Evolutionary conservation across 192 early-diverging fungal genomes (phyloP), one percentile per base, ranked within the genome.

Genomic region (Entophlyctis luteolus): DNA sequence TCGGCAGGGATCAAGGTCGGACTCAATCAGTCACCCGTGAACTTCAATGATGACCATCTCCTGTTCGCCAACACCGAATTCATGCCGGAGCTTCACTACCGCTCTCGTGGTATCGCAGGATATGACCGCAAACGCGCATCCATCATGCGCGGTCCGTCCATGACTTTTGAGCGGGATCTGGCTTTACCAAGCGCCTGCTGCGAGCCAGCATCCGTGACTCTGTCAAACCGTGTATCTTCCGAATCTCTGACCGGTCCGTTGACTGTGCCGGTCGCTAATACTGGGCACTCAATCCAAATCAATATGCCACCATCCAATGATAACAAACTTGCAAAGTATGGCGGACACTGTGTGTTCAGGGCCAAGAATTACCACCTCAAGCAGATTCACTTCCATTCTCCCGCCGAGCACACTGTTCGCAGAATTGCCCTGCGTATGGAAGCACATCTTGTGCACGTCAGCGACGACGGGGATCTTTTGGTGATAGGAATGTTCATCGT

Each of bases 321-420:
- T 28, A 42, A 4, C 55, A 29, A 27, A 5, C 27, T 29, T 14
- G 27, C 32, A 8, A 39, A 22, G 10, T 28, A 5, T 20, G 67
- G 67, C 29, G 67, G 67, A 38, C 29, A 48, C 34, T 32, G 55
- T 8, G 16, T 32, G 1, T 59, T 69, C 31, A 4, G 45, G 1
- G 56, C 29, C 29, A 48, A 12, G 12, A 18, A 46, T 45, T 69
- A 59, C 47, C 38, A 69, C 35, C 47, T 69, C 10, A 39, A 46
- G 42, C 67, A 69, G 56, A 69, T 69, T 48, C 67, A 69, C 35
- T 69, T 69, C 56, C 67, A 69, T 34, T 20, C 22, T 12, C 67
- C 67, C 20, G 55, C 54, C 8, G 67, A 69, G 56, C 67, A 69
- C 49, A 32, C 2, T 12, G 33, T 59, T 14, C 5, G 39, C 3